These are phyloP conservation scores for Bryoglossum gracile DNA, from an alignment of 495 filamentous ascomycete species.

Conservation along the genomic window DNA sequence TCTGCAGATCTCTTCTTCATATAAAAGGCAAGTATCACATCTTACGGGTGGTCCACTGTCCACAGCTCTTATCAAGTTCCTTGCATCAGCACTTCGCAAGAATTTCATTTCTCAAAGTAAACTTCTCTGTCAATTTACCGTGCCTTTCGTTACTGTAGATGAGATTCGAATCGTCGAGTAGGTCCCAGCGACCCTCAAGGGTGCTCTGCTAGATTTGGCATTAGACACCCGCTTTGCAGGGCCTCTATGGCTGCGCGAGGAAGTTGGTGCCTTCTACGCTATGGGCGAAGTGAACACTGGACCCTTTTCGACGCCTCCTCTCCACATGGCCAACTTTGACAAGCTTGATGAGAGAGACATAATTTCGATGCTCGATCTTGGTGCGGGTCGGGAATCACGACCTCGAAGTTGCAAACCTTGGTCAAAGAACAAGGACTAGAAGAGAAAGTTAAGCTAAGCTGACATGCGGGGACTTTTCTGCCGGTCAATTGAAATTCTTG, in stretches of 20 bases:
- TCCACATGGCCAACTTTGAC: constrained; percentile 29
- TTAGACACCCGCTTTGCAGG: background rate
- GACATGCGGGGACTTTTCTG: constrained; percentile 34
- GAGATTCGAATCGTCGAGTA: too few relatives aligned
- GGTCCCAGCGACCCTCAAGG: too few relatives aligned
- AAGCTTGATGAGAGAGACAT: constrained; percentile 18
- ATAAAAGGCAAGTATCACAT: too few relatives aligned
- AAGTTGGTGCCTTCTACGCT: constrained; percentile 30
- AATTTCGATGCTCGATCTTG: constrained; percentile 35
- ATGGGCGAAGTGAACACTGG: constrained; percentile 31
- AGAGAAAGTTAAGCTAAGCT: constrained; percentile 26
- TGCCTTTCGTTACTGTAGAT: too few relatives aligned
- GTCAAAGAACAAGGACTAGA: constrained; percentile 22
- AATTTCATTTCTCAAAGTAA: too few relatives aligned
- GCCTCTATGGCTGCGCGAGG: constrained; percentile 17
- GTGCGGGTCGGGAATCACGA: constrained; percentile 37
- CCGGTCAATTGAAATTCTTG: constrained; percentile 30
- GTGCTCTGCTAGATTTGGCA: background rate
- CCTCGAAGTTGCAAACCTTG: constrained; percentile 25
- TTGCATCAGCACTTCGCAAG: too few relatives aligned
- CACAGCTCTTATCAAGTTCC: too few relatives aligned
- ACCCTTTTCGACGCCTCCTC: constrained; percentile 26
- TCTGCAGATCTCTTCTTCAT: too few relatives aligned
- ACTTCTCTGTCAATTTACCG: too few relatives aligned
- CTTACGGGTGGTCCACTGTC: too few relatives aligned